Conservation (phyloP, 2,329 filamentous ascomycete species). For the Calonectria montana region DNA sequence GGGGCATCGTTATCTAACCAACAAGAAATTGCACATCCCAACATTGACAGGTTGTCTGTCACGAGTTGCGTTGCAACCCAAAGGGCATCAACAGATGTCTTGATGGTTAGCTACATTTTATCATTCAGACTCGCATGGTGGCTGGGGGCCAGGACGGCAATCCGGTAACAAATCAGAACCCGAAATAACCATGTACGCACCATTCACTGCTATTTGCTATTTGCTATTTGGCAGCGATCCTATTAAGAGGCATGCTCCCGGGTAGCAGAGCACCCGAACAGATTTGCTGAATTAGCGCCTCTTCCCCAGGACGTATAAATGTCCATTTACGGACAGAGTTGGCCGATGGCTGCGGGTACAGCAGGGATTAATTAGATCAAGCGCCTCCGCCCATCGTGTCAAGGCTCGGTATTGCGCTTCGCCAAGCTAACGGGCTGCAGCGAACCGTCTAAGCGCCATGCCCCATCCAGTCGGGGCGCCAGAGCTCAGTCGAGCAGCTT, state of each 20-base stretch:
- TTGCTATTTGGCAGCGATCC: background rate
- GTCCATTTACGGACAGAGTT: constrained; percentile 6
- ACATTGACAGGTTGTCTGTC: background rate
- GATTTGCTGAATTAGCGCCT: background rate
- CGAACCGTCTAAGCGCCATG: constrained; percentile 20
- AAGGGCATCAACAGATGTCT: constrained; percentile 9
- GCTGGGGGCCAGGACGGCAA: constrained; percentile 19
- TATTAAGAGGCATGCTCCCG: background rate
- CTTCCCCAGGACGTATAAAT: background rate
- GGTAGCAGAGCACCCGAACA: background rate
- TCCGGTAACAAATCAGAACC: constrained; percentile 29
- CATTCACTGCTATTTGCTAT: background rate
- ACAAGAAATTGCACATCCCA: background rate
- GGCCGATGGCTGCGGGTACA: background rate
- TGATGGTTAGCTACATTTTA: constrained; percentile 14
- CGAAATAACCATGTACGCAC: background rate
- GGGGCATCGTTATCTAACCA: background rate
- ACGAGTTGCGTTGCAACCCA: background rate
- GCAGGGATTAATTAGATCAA: constrained; percentile 13
- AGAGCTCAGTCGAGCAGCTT: constrained; percentile 26
- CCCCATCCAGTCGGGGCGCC: constrained; percentile 31
- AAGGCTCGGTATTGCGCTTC: constrained; percentile 37
- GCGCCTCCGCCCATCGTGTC: constrained; percentile 7
- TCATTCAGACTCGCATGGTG: constrained; percentile 7
- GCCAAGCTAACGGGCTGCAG: constrained; percentile 31